Conservation (phyloP, 805 yeast species). For the Suhomyces pyralidae region DNA sequence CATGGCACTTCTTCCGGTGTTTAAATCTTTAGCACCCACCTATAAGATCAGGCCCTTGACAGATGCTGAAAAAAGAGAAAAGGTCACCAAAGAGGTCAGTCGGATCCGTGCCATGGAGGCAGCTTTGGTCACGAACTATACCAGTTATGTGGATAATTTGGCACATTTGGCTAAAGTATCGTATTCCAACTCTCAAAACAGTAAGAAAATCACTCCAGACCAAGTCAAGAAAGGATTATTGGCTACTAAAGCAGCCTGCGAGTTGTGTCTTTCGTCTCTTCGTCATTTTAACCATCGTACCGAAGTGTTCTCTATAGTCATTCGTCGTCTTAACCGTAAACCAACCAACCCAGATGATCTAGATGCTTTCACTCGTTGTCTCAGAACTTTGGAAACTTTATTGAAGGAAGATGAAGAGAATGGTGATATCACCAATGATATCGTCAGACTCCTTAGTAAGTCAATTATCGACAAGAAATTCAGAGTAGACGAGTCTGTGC, state of each 20-base stretch:
- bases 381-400: conserved; percentile 66
- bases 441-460: conserved; percentile 64
- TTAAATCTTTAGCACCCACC: conserved; percentile 83
- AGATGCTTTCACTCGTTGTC: conserved; percentile 52
- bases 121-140: conserved; percentile 65
- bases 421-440: conserved; percentile 77
- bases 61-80: conserved; percentile 77
- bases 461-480: conserved; percentile 70
- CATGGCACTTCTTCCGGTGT: conserved; percentile 77
- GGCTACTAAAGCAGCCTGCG: conserved; percentile 78
- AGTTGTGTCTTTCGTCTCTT: conserved; percentile 57
- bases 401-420: conserved; percentile 70
- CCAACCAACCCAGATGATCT: conserved; percentile 50
- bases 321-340: conserved; percentile 63
- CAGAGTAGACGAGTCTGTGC: conserved; percentile 78
- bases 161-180: conserved; percentile 40
- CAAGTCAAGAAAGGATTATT: conserved; percentile 49
- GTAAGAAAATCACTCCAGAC: conserved; percentile 25
- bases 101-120: conserved; percentile 80
- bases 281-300: conserved; percentile 78
- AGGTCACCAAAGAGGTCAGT: conserved; percentile 79
- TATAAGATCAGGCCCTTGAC: conserved; percentile 81
- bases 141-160: conserved; percentile 59
- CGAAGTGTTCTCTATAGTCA: conserved; percentile 66
- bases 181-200: conserved; percentile 34